Base-by-base conservation (phyloP, 2,329 filamentous ascomycete genomes). In the Rutstroemia sp. region DNA sequence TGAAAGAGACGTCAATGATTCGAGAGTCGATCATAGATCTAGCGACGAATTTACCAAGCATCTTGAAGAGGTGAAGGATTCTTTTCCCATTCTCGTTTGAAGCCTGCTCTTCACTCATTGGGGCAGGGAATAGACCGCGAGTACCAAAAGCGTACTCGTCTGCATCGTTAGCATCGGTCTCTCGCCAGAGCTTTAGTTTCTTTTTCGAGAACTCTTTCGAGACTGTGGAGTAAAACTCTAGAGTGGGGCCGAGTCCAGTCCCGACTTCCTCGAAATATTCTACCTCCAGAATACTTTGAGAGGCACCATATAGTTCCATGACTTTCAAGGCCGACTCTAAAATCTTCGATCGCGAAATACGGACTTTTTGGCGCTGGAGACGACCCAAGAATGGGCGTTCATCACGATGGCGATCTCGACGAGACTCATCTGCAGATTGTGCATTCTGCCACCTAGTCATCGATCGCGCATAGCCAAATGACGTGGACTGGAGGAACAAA, bases 231-330 rank as follows among this genome's bases (percentile, higher is more conserved):
- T 99, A 99, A 71, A 99, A 99, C 70, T 99, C 94, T 14, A 99
- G 79, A 0, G 94, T 99, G 4, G 94, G 94, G 0, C 94, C 94
- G 47, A 99, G 79, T 48, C 94, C 94, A 23, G 95, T 99, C 56
- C 94, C 94, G 21, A 99, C 94, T 73, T 99, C 94, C 67, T 97
- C 94, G 64, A 99, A 99, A 68, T 99, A 99, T 68, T 99, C 95
- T 2, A 99, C 92, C 69, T 99, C 94, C 0, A 99, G 75, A 27
- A 97, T 89, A 70, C 92, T 97, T 58, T 95, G 90, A 1, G 92
- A 95, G n/a, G 90, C 90, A 0, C 94, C 94, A 66, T 99, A 99
- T 2, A 97, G 81, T 65, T 99, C 92, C 92, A 99, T 97, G 30
- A 99, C 94, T 72, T 99, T 99, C 71, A 97, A 79, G 0, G 94